phyloP scores from a whole-genome alignment of 2,329 filamentous ascomycete genomes.

The Chrysoporthe deuterocubensis region DNA sequence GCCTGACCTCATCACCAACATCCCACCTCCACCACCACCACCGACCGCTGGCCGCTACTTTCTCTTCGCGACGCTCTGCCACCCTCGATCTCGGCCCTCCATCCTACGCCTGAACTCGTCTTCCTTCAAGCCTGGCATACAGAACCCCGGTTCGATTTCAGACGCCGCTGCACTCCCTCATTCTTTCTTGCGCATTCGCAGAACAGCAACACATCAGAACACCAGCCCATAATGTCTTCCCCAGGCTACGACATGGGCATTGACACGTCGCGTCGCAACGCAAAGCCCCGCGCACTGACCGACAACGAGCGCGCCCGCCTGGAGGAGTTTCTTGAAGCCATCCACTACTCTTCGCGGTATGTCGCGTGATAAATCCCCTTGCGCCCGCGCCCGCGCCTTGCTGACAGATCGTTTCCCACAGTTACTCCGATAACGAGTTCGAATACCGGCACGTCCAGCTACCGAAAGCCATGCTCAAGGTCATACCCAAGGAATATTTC shows the following conservation, averaged over 20 bases:
- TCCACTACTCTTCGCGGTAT: constrained; percentile 93
- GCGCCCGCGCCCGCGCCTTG: constrained; percentile 13
- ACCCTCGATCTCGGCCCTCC: background rate
- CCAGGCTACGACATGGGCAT: constrained; percentile 58
- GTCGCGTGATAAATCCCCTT: constrained; percentile 34
- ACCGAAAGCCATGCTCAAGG: constrained; percentile 97
- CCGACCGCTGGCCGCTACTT: background rate
- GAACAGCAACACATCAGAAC: constrained; percentile 1
- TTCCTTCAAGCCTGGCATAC: background rate
- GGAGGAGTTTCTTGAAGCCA: constrained; percentile 89
- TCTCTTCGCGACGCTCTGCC: background rate
- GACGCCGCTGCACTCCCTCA: background rate
- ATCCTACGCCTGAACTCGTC: background rate
- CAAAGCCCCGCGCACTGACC: constrained; percentile 77
- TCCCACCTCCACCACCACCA: background rate
- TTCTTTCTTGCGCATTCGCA: constrained; percentile 4
- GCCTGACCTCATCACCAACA: constrained; percentile 11
- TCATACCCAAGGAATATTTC: constrained; percentile 93
- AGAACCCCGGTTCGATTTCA: background rate
- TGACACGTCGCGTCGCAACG: constrained; percentile 85
- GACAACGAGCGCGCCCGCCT: constrained; percentile 82
- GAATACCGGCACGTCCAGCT: constrained; percentile 98
- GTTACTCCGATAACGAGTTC: constrained; percentile 90
- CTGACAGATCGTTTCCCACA: constrained; percentile 44
- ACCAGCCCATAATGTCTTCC: constrained; percentile 33